Conservation (phyloP, 495 filamentous ascomycete species). For the Penicillium simplicissimum region DNA sequence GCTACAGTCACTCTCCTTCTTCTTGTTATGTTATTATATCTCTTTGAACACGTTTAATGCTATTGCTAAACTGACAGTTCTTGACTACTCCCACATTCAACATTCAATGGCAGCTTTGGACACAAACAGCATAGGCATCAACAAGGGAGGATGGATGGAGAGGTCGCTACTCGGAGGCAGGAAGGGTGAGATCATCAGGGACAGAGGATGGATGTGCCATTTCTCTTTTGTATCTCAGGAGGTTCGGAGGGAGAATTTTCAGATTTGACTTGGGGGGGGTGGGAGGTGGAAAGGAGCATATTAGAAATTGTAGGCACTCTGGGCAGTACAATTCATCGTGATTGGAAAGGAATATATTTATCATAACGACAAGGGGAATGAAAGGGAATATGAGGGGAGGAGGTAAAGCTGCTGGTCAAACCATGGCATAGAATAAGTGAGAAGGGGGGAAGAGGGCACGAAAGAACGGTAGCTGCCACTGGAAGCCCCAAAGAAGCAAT, state of each 20-base stretch:
- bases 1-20: background rate
- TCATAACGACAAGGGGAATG: constrained; percentile 31
- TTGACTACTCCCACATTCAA: constrained; percentile 8
- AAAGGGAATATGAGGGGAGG: constrained; percentile 5
- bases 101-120: constrained; percentile 21
- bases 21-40: background rate
- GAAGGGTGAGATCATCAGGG: constrained; percentile 13
- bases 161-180: background rate
- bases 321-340: constrained; percentile 18
- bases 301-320: constrained; percentile 19
- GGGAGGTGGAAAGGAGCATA: constrained; percentile 16
- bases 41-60: constrained; percentile 1
- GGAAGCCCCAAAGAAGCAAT: background rate
- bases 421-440: background rate
- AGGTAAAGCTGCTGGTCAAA: background rate
- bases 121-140: constrained; percentile 38
- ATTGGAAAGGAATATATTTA: constrained; percentile 35
- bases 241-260: constrained; percentile 2
- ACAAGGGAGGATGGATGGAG: constrained; percentile 33
- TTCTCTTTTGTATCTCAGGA: constrained; percentile 10
- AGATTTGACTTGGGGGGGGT: constrained; percentile 4
- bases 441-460: background rate
- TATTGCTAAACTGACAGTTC: constrained; percentile 40
- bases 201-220: constrained; percentile 11
- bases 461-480: constrained; percentile 9